Conservation (phyloP, 2,329 filamentous ascomycete species). For the Lecanoromycetidae sp. region DNA sequence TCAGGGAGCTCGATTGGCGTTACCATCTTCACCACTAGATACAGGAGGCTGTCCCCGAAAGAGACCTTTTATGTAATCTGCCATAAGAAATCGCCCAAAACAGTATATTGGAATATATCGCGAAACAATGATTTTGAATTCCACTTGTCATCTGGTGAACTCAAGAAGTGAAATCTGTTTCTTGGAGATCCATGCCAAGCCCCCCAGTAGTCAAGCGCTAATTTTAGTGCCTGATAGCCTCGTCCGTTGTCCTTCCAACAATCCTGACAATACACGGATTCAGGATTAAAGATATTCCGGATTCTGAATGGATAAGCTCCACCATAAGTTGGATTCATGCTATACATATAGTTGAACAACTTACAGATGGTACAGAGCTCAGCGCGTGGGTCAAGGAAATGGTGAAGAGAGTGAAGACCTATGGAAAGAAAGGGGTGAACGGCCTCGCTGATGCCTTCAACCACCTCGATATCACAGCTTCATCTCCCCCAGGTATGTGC, state of each 20-base stretch:
- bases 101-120: no score
- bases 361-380: neutral
- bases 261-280: no score
- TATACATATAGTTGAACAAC: neutral
- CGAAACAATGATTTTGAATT: no score
- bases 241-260: no score
- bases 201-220: no score
- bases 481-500: no score
- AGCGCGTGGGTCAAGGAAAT: neutral
- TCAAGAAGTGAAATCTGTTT: no score
- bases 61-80: conserved; percentile 51
- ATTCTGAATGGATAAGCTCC: neutral
- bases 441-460: conserved; percentile 7
- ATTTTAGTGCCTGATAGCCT: no score
- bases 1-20: neutral
- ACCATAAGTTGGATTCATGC: neutral
- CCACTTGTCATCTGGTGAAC: no score
- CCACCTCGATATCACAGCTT: conserved; percentile 5
- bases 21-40: conserved; percentile 10
- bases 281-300: no score
- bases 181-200: no score
- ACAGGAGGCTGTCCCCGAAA: conserved; percentile 48
- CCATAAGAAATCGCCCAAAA: conserved; percentile 8
- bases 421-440: conserved; percentile 15
- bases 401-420: conserved; percentile 11